Evolutionary conservation across 805 yeast species (phyloP).

Genomic region (Candida nemodendra): DNA sequence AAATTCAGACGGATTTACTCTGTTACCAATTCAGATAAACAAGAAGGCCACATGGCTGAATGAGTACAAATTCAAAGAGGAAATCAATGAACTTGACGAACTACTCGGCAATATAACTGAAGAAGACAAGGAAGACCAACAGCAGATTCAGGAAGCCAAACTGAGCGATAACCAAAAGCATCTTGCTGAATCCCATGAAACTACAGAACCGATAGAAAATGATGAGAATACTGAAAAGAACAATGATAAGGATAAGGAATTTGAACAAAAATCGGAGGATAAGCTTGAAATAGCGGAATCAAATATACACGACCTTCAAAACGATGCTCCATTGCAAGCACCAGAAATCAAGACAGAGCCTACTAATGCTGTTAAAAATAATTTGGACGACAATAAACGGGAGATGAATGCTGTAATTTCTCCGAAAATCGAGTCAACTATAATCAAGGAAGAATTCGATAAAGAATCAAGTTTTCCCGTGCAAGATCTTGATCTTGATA

Average conservation of each 20-base stretch:
- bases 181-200: not conserved
- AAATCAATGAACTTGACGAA: constrained; percentile 37
- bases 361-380: no score
- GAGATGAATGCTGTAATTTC: no score
- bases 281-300: no score
- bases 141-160: constrained; percentile 3
- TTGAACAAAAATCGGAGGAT: no score
- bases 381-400: no score
- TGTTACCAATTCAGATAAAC: constrained; percentile 66
- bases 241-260: no score
- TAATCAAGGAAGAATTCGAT: no score
- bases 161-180: constrained; percentile 1
- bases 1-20: constrained; percentile 29
- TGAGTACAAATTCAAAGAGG: constrained; percentile 50
- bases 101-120: constrained; percentile 18
- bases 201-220: not conserved
- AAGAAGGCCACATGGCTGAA: constrained; percentile 72
- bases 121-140: constrained; percentile 3
- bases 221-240: not conserved
- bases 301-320: no score
- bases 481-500: constrained; percentile 13
- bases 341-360: no score
- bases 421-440: no score
- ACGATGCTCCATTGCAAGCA: no score
- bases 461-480: no score